phyloP scores from a whole-genome alignment of 495 filamentous ascomycete species.

The Trichoderma virens region DNA sequence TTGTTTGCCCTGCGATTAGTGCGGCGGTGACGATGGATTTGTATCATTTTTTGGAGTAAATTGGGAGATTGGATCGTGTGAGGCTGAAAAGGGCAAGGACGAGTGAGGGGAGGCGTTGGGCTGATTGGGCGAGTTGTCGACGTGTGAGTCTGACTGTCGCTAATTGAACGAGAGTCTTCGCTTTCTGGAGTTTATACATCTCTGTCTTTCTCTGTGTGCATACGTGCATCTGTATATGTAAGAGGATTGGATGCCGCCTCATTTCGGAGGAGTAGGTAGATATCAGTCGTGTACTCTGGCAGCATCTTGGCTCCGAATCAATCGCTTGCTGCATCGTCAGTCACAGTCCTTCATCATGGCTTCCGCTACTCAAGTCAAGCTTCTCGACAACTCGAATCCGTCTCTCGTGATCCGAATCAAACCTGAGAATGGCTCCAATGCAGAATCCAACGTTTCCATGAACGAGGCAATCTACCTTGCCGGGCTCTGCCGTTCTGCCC shows the following conservation, averaged over 20 bases:
- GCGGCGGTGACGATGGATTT: neutral
- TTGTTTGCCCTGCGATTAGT: neutral
- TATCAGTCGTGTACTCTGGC: neutral
- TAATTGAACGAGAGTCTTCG: neutral
- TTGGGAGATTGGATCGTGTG: neutral
- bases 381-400: neutral
- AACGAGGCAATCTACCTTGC: slow-evolving; percentile 1
- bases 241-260: neutral
- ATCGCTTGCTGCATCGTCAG: neutral
- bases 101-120: neutral
- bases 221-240: neutral
- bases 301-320: neutral
- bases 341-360: neutral
- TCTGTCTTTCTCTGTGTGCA: too few relatives aligned
- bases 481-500: slow-evolving; percentile 6
- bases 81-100: neutral
- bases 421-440: neutral
- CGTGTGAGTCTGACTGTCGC: neutral
- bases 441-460: neutral
- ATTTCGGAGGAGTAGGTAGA: neutral
- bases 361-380: neutral
- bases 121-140: neutral
- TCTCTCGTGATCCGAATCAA: neutral
- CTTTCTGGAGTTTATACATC: neutral
- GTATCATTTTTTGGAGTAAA: neutral